Evolutionary conservation across 345 rosid species (phyloP), one percentile per base, ranked within the genome.

Genomic region (Citrus inodora): DNA sequence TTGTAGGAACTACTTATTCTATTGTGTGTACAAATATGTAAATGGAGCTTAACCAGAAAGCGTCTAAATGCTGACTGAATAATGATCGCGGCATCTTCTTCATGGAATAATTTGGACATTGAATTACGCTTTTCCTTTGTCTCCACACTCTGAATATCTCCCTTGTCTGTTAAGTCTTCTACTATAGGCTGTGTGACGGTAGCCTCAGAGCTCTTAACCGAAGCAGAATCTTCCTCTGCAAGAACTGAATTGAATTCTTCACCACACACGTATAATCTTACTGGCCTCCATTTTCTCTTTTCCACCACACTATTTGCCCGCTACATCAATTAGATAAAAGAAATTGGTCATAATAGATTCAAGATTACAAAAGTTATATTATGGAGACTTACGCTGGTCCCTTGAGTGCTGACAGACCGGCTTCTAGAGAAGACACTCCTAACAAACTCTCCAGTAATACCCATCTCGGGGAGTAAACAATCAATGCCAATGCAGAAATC

Each of bases 221-320:
- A 93, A 79, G 85, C 89, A 22, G 98, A 92, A 86, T 93, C 98
- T 73, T 88, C 85, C 80, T 92, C 95, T 7, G 94, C 98, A 11
- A 83, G 84, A 33, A 92, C 93, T 37, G 95, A 95, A 78, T 90
- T 84, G 72, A 92, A 87, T 80, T 95, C 94, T 33, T 92, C 88
- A 17, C 97, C 93, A 2, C 98, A 93, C 40, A 90, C 87, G 83
- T 89, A 89, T n/a, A 91, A 87, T 89, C 91, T 86, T 59, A 95
- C 94, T 0, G 86, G 78, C 83, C 85, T 84, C 98, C 95, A 88
- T 67, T 88, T 81, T 79, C 80, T 89, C 88, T 84, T 93, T 61
- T 93, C 95, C 59, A 76, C 81, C 53, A 71, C 59, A 37, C 83
- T 79, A 76, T 88, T 91, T 79, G 79, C 92, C 97, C 90, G 87